These are phyloP conservation scores for Metarhizium guizhouense DNA, from an alignment of 2,329 filamentous ascomycete genomes.

Conservation along the genomic window DNA sequence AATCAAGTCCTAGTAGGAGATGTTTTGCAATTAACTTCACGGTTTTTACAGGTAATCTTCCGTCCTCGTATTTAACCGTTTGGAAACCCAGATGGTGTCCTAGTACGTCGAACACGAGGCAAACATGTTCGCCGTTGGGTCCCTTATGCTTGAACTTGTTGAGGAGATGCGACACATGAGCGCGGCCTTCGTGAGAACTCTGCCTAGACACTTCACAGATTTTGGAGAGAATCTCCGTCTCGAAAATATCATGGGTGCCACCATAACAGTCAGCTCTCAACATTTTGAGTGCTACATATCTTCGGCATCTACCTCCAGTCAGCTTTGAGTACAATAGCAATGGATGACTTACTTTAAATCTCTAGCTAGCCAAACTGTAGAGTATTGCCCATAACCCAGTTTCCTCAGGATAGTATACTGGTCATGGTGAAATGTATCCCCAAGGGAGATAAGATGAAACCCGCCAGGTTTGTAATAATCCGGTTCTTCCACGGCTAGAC, in stretches of 20 bases:
- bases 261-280: conserved; percentile 1
- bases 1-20: background rate
- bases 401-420: conserved; percentile 15
- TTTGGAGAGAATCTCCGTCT: conserved; percentile 1
- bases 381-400: conserved; percentile 14
- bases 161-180: background rate
- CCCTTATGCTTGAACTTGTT: background rate
- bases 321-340: background rate
- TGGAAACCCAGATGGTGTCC: conserved; percentile 1
- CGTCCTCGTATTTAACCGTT: background rate
- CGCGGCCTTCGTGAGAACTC: background rate
- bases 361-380: conserved; percentile 15
- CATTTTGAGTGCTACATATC: conserved; percentile 2
- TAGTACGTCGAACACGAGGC: conserved; percentile 1
- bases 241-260: conserved; percentile 1
- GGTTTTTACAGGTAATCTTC: background rate
- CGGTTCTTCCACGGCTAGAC: background rate
- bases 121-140: background rate
- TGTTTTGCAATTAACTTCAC: background rate
- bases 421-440: conserved; percentile 14
- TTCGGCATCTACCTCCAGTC: background rate
- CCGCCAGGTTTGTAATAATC: background rate
- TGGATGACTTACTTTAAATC: conserved; percentile 5
- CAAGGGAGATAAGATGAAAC: conserved; percentile 1
- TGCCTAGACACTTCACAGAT: background rate